Conservation (phyloP, 2,329 filamentous ascomycete genomes). For the Aspergillus novoparasiticus region DNA sequence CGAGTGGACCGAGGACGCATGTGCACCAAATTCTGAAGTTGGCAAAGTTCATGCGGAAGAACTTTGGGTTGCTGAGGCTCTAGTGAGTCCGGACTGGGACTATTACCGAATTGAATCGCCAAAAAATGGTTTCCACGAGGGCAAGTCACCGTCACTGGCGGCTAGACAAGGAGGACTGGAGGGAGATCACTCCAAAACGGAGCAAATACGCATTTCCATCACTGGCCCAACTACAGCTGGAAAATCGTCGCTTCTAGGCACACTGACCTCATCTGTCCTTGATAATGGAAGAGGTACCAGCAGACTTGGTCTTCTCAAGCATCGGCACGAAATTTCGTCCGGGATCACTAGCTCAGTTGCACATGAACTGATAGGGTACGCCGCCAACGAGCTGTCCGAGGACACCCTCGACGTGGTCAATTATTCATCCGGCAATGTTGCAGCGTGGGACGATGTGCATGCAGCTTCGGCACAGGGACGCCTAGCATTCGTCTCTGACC, state of each 20-base stretch:
- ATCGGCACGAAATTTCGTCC: slow-evolving; percentile 88
- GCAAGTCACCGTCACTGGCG: not conserved
- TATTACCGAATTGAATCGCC: slow-evolving; percentile 32
- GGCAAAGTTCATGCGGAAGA: slow-evolving; percentile 49
- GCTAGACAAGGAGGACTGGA: slow-evolving; percentile 16
- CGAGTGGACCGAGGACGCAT: slow-evolving; percentile 53
- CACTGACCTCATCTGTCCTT: slow-evolving; percentile 79
- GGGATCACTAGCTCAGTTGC: slow-evolving; percentile 93
- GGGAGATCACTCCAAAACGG: slow-evolving; percentile 53
- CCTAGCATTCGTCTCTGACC: slow-evolving; percentile 86
- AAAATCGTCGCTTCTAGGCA: slow-evolving; percentile 88
- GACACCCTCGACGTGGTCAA: slow-evolving; percentile 65
- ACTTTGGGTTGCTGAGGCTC: slow-evolving; percentile 86
- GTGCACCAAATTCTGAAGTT: slow-evolving; percentile 21
- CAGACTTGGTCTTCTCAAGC: slow-evolving; percentile 82
- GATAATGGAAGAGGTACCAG: slow-evolving; percentile 94
- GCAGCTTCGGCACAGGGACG: slow-evolving; percentile 71
- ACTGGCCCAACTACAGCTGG: slow-evolving; percentile 88
- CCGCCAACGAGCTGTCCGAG: slow-evolving; percentile 28
- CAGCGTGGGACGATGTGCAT: slow-evolving; percentile 94
- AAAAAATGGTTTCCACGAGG: slow-evolving; percentile 2
- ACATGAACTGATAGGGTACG: slow-evolving; percentile 89
- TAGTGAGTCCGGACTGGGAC: slow-evolving; percentile 74
- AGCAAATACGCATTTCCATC: slow-evolving; percentile 83
- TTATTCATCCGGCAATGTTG: slow-evolving; percentile 82